Base-by-base conservation (phyloP, 768 basidiomycete genomes). In the Boletus speciosus region DNA sequence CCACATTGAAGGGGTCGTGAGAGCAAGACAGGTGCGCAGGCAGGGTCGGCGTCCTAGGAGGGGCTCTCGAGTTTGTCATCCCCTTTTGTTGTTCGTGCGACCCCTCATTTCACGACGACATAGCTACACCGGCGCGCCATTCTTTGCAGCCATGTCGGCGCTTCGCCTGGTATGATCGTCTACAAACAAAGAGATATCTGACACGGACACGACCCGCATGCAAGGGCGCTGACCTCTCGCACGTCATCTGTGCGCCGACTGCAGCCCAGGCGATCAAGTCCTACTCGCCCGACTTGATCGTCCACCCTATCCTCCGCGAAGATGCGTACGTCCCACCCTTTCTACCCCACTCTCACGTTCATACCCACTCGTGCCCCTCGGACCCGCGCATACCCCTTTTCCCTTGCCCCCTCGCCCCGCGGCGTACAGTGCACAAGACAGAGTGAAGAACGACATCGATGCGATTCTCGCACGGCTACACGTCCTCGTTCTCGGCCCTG, bases 61-160 rank as follows among this genome's bases (percentile, higher is more conserved):
- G 96, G 31, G 93, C 93, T 36, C 75, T 88, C 59, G 96, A 98
- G 95, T 97, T 62, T 72, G 90, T 67, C 49, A 5, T 29, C 21
- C 34, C 5, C 2, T 19, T 2, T 2, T 14, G 36, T n/a, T 4
- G 37, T 36, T 53, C 1, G 7, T 21, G 14, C 40, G 23, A 40
- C 31, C 40, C 5, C 48, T 29, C n/a, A 47, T 34, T 34, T 21
- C 39, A 43, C 23, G 44, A 36, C n/a, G 15, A 15, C 41, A 15
- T 57, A 97, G 96, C 68, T 98, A 98, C 71, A 91, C 95, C 0
- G 97, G 97, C 15, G 97, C 97, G 19, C 97, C 97, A 0, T 99
- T 85, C 78, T 98, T 98, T 68, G 90, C 94, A 5, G 85, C 93
- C 35, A 92, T 97, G 62, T 86, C 95, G 4, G 90, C 94, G 1